A percentile compares a stretch with the other conserved stretches of the same genome.
Evolutionary conservation across 345 rosid species (phyloP).

Genomic region (Murraya koenigii): DNA sequence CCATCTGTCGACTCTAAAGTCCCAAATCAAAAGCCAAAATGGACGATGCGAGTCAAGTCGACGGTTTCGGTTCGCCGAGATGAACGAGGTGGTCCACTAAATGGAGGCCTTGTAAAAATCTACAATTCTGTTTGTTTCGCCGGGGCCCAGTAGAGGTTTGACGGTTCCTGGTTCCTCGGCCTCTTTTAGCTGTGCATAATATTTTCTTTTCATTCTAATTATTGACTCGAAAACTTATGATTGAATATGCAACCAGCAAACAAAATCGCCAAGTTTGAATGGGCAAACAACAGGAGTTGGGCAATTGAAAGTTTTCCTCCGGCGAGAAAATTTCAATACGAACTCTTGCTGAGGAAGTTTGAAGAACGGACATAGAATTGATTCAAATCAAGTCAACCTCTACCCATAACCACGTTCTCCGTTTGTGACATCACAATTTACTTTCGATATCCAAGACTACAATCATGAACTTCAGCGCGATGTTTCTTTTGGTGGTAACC

Average conservation of each 20-base stretch:
- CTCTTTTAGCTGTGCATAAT: too few species aligned
- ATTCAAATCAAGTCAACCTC: too few species aligned
- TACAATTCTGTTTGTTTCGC: neutral
- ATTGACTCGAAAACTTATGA: too few species aligned
- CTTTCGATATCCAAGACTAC: too few species aligned
- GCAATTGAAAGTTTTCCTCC: slow-evolving; percentile 15
- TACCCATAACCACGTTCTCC: too few species aligned
- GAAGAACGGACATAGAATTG: slow-evolving; percentile 78
- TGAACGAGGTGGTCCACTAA: neutral
- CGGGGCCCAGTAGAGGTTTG: neutral
- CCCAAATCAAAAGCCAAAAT: too few species aligned
- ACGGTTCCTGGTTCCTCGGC: neutral
- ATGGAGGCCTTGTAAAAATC: neutral
- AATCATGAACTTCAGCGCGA: too few species aligned
- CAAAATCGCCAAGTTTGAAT: neutral
- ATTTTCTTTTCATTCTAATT: too few species aligned
- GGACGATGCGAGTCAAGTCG: neutral
- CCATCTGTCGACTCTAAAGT: neutral
- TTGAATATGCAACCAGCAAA: too few species aligned
- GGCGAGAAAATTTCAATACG: slow-evolving; percentile 38
- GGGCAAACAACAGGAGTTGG: slow-evolving; percentile 44
- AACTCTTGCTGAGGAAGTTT: slow-evolving; percentile 78
- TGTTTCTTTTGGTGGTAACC: too few species aligned
- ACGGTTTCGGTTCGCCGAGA: neutral
- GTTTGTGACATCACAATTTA: too few species aligned